These are phyloP conservation scores for Cordyceps pruinosa DNA, from an alignment of 2,329 filamentous ascomycete species.

Conservation along the genomic window DNA sequence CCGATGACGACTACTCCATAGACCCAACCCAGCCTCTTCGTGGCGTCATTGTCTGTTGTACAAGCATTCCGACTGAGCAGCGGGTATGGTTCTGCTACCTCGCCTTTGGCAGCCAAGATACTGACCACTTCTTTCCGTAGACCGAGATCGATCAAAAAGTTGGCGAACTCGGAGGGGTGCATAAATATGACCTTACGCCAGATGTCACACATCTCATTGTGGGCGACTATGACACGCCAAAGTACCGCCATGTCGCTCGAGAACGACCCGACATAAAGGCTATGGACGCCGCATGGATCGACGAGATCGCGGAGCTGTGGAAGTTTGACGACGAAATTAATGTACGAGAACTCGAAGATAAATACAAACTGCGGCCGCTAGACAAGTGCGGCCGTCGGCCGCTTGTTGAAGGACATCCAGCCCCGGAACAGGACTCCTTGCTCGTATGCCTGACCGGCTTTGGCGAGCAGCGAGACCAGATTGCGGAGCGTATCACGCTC, in stretches of 20 bases:
- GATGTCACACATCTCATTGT: conserved; percentile 94
- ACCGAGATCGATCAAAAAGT: conserved; percentile 56
- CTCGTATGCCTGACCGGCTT: conserved; percentile 52
- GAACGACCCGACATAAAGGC: conserved; percentile 80
- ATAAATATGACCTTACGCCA: conserved; percentile 89
- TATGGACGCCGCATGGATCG: conserved; percentile 77
- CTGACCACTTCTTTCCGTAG: conserved; percentile 22
- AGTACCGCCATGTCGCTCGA: conserved; percentile 92
- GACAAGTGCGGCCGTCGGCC: conserved; percentile 43
- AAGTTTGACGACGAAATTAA: conserved; percentile 73
- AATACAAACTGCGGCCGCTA: conserved; percentile 59
- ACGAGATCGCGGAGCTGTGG: conserved; percentile 74
- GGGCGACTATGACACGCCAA: conserved; percentile 80
- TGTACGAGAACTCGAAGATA: conserved; percentile 58
- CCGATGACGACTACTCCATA: conserved; percentile 27
- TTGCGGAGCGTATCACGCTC: conserved; percentile 58
- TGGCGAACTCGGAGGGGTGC: conserved; percentile 73
- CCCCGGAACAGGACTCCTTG: conserved; percentile 27
- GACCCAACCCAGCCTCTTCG: conserved; percentile 58
- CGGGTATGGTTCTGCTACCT: conserved; percentile 47
- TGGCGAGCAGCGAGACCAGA: conserved; percentile 57
- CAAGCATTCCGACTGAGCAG: conserved; percentile 71
- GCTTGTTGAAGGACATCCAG: conserved; percentile 19
- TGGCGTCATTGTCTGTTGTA: conserved; percentile 79
- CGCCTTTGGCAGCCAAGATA: not conserved